phyloP scores from a whole-genome alignment of 2,329 filamentous ascomycete species.

The Fusarium illudens region DNA sequence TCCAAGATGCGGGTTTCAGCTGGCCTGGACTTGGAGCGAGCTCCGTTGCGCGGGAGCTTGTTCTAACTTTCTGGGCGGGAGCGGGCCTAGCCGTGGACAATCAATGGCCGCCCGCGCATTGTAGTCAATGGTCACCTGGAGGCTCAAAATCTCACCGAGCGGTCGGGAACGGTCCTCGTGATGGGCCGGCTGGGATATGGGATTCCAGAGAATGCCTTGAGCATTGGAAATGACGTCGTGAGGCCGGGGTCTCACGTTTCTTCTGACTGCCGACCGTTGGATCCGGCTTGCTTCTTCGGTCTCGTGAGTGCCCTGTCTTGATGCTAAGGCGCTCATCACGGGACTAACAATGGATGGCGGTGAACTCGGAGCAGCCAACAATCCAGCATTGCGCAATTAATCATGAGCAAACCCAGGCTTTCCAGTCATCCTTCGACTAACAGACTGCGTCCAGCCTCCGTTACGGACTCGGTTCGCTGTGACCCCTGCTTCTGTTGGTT shows the following conservation, averaged over 20 bases:
- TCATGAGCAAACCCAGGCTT: conserved; percentile 4
- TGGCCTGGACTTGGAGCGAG: conserved; percentile 17
- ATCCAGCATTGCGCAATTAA: conserved; percentile 19
- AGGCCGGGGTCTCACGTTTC: conserved; percentile 13
- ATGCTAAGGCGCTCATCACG: conserved; percentile 15
- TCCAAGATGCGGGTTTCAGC: conserved; percentile 39
- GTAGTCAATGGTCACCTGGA: conserved; percentile 12
- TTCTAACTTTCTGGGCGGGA: conserved; percentile 10
- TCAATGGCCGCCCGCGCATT: conserved; percentile 12
- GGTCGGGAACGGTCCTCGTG: conserved; percentile 29
- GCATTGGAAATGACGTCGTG: conserved; percentile 29
- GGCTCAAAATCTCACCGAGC: conserved; percentile 31
- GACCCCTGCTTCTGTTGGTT: conserved; percentile 20
- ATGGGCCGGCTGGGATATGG: conserved; percentile 10
- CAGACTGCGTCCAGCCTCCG: conserved; percentile 11
- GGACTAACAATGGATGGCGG: conserved; percentile 26
- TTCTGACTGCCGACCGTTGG: conserved; percentile 27
- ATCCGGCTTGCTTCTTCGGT: conserved; percentile 20
- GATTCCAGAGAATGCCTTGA: conserved; percentile 27
- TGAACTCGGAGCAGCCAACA: conserved; percentile 25
- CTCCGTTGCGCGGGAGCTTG: conserved; percentile 11
- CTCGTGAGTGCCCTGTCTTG: conserved; percentile 29
- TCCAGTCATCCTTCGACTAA: conserved; percentile 6
- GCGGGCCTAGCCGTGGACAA: conserved; percentile 23
- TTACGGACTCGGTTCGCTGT: background rate